Conservation (phyloP, 306 rosid genomes). For the Mimosa pudica region DNA sequence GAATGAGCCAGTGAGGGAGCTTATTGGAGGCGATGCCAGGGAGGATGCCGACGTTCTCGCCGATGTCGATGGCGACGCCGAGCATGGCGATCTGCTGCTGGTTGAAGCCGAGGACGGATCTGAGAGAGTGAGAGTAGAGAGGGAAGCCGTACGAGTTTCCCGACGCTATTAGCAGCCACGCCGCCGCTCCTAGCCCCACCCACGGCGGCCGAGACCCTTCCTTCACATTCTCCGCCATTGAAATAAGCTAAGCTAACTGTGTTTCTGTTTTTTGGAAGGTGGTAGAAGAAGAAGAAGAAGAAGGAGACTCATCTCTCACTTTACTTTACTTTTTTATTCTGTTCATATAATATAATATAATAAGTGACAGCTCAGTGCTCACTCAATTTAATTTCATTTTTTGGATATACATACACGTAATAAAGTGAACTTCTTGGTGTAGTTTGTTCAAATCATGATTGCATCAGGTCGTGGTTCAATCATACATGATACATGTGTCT, state of each 20-base stretch:
- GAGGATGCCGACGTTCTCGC: constrained; percentile 76
- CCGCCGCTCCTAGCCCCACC: constrained; percentile 84
- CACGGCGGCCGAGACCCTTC: constrained; percentile 80
- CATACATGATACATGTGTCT: too few relatives aligned
- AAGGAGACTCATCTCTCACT: not conserved
- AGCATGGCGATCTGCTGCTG: constrained; percentile 70
- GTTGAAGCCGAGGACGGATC: constrained; percentile 67
- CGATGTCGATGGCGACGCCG: constrained; percentile 82
- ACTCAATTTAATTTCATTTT: too few relatives aligned
- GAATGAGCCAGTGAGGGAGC: constrained; percentile 75
- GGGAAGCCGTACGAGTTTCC: constrained; percentile 65
- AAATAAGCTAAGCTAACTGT: too few relatives aligned
- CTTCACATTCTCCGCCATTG: constrained; percentile 49
- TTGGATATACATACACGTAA: too few relatives aligned
- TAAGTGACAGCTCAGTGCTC: not conserved
- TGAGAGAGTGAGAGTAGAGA: constrained; percentile 71
- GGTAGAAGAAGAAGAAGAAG: not conserved
- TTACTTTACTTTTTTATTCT: too few relatives aligned
- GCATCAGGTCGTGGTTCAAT: too few relatives aligned
- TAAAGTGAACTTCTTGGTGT: too few relatives aligned
- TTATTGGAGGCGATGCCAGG: constrained; percentile 79
- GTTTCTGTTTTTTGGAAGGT: not conserved
- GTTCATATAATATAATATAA: too few relatives aligned
- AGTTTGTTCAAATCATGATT: too few relatives aligned
- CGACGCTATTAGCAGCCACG: constrained; percentile 69